Conservation (phyloP, 345 rosid genomes). For the Trapa incisa region DNA sequence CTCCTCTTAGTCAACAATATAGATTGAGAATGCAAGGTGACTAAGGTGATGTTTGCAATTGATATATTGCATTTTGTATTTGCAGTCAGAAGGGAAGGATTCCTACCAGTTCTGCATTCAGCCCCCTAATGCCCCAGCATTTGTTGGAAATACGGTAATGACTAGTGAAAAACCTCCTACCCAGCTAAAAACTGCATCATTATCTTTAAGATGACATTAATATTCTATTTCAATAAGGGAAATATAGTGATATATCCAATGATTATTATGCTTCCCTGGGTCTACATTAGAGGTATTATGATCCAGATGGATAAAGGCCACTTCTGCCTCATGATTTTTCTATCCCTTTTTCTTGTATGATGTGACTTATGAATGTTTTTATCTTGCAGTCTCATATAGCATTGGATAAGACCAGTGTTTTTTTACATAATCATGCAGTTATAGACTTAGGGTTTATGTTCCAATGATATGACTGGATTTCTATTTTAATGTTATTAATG, state of each 20-base stretch:
- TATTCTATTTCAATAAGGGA: background rate
- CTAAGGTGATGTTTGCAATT: background rate
- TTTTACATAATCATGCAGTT: no score
- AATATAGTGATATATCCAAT: background rate
- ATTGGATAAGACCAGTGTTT: no score
- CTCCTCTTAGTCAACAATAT: slow-evolving; percentile 3
- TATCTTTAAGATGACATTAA: background rate
- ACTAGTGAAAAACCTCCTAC: background rate
- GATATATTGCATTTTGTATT: background rate
- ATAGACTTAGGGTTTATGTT: background rate
- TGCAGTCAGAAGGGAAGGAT: slow-evolving; percentile 69
- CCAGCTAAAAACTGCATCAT: background rate
- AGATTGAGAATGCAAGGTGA: background rate
- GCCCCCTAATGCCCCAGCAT: slow-evolving; percentile 80
- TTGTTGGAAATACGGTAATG: slow-evolving; percentile 80
- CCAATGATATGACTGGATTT: background rate
- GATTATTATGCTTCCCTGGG: background rate
- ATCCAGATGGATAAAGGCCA: background rate
- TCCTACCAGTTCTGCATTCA: slow-evolving; percentile 87
- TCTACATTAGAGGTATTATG: background rate
- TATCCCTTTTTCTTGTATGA: no score
- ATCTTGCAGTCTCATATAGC: no score
- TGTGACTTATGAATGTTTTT: no score
- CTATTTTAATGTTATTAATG: background rate
- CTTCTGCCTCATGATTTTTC: background rate